phyloP scores from a whole-genome alignment of 164 flowering plant species.

The Stephania cephalantha region DNA sequence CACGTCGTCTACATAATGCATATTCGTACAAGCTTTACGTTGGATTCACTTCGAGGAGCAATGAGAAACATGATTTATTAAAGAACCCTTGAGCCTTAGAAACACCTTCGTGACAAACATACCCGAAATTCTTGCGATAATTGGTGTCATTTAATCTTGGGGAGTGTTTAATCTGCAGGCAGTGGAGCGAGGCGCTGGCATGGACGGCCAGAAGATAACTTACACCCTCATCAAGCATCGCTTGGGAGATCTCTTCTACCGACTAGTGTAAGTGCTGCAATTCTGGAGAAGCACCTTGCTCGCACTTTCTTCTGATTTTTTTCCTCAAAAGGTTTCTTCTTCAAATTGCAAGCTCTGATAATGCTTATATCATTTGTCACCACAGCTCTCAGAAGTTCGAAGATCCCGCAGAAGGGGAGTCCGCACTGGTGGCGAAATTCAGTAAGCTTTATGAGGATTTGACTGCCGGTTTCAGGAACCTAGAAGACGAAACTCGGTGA shows the following conservation, averaged over 20 bases:
- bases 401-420: conserved; percentile 98
- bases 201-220: conserved; percentile 94
- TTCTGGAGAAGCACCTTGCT: too few relatives aligned
- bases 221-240: conserved; percentile 87
- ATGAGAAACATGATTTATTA: too few relatives aligned
- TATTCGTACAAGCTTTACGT: too few relatives aligned
- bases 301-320: not conserved
- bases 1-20: too few relatives aligned
- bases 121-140: too few relatives aligned
- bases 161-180: conserved; percentile 45
- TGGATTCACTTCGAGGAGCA: too few relatives aligned
- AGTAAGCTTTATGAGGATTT: conserved; percentile 81
- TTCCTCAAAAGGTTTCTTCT: not conserved
- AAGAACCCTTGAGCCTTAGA: too few relatives aligned
- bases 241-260: conserved; percentile 89
- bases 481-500: conserved; percentile 92
- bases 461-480: conserved; percentile 87
- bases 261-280: conserved; percentile 70
- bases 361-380: not conserved
- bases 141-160: not conserved
- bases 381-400: conserved; percentile 96
- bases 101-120: too few relatives aligned
- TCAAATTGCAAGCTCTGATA: not conserved
- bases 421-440: conserved; percentile 72
- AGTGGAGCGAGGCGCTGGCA: conserved; percentile 93